Conservation (phyloP, 202 grass and related monocot species). For the Carex arenaria region DNA sequence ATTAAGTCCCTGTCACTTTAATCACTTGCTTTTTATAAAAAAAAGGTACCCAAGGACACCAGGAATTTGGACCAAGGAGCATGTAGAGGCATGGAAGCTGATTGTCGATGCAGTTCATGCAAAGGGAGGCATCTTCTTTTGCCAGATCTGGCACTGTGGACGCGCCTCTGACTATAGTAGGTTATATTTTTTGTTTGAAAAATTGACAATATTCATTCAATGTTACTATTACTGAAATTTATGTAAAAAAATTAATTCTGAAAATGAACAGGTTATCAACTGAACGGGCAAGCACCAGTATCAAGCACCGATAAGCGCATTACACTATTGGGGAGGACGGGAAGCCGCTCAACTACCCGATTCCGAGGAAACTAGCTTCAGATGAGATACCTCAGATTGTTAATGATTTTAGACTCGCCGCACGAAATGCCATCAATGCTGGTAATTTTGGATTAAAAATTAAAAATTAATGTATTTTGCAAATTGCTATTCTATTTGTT, state of each 20-base stretch:
- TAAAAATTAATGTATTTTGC: background rate
- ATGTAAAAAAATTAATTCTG: background rate
- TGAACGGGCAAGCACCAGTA: slow-evolving; percentile 35
- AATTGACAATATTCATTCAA: background rate
- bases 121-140: no score
- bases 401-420: slow-evolving; percentile 45
- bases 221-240: background rate
- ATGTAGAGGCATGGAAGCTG: slow-evolving; percentile 45
- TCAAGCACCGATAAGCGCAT: slow-evolving; percentile 34
- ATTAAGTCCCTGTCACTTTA: background rate
- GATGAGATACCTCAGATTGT: slow-evolving; percentile 38
- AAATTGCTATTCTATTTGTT: background rate
- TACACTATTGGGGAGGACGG: background rate
- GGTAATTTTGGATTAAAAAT: slow-evolving; percentile 18
- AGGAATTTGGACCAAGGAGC: slow-evolving; percentile 42
- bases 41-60: slow-evolving; percentile 35
- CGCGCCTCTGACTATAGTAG: slow-evolving; percentile 20
- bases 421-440: slow-evolving; percentile 45
- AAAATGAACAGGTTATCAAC: slow-evolving; percentile 33
- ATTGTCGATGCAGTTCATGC: slow-evolving; percentile 6
- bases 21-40: background rate
- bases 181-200: background rate
- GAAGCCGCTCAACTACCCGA: slow-evolving; percentile 17
- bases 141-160: slow-evolving; percentile 27
- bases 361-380: slow-evolving; percentile 29